phyloP scores from a whole-genome alignment of 208 protist species.

The Wallacemonas sp. region DNA sequence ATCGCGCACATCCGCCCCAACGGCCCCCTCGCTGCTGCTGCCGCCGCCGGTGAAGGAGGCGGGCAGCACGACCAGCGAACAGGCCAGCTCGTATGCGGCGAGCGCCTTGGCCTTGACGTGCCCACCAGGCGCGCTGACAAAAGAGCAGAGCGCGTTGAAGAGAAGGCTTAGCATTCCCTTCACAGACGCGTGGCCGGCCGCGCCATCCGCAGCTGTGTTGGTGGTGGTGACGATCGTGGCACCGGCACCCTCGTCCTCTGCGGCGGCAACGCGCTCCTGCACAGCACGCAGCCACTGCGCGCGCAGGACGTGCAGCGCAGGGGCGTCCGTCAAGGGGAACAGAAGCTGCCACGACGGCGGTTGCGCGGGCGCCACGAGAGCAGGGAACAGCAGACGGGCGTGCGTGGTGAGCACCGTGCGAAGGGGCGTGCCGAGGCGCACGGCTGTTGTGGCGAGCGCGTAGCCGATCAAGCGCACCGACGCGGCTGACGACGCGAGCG shows the following conservation, averaged over 20 bases:
- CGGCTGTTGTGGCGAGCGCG: conserved; percentile 26
- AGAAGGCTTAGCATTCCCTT: neutral
- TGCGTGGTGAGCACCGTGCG: conserved; percentile 22
- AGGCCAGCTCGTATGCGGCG: conserved; percentile 23
- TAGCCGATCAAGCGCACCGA: conserved; percentile 38
- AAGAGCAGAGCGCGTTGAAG: conserved; percentile 3
- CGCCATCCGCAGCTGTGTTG: neutral
- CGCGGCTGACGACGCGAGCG: conserved; percentile 31
- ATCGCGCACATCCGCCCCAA: neutral
- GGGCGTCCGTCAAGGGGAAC: conserved; percentile 6
- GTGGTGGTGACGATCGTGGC: neutral
- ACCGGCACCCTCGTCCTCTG: neutral
- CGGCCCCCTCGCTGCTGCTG: neutral
- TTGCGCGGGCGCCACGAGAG: neutral
- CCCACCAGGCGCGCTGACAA: conserved; percentile 16
- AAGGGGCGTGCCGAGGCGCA: conserved; percentile 15
- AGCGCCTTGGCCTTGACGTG: conserved; percentile 30
- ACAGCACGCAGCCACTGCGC: conserved; percentile 26
- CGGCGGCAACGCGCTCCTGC: conserved; percentile 10
- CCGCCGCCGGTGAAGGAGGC: neutral
- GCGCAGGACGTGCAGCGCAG: conserved; percentile 14
- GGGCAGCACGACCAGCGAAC: conserved; percentile 6
- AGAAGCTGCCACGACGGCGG: conserved; percentile 3
- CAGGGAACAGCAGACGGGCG: conserved; percentile 32
- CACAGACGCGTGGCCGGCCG: neutral